phyloP scores from a whole-genome alignment of 1,284 basidiomycete species.

The Cutaneotrichosporon mucoides region DNA sequence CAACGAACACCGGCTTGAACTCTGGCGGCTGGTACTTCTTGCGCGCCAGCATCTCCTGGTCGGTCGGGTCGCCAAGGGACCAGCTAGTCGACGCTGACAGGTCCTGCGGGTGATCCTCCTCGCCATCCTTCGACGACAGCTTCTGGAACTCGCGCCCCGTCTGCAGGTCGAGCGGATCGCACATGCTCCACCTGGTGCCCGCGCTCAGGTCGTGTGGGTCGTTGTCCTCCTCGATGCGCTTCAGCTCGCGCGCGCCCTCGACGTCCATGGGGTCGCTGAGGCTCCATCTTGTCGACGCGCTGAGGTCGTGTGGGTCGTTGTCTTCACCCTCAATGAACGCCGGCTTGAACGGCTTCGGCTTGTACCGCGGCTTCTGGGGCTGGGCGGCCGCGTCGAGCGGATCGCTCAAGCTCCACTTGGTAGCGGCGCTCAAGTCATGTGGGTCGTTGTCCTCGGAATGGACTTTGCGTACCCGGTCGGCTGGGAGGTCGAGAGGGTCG shows the following conservation, averaged over 20 bases:
- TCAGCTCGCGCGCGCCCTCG: background rate
- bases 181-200: background rate
- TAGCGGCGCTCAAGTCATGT: slow-evolving; percentile 4
- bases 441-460: background rate
- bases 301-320: slow-evolving; percentile 4
- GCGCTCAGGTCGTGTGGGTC: background rate
- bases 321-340: slow-evolving; percentile 3
- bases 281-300: background rate
- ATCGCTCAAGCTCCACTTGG: background rate
- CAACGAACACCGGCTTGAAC: background rate
- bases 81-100: background rate
- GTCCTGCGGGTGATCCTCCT: background rate
- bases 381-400: background rate
- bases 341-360: background rate
- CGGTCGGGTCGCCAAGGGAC: background rate
- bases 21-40: slow-evolving; percentile 1
- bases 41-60: slow-evolving; percentile 3
- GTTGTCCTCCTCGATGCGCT: background rate
- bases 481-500: background rate
- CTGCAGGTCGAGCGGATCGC: slow-evolving; percentile 1
- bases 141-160: background rate
- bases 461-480: background rate
- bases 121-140: background rate
- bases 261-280: slow-evolving; percentile 6
- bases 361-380: background rate